Base-by-base conservation (phyloP, 2,329 filamentous ascomycete species). In the Trichoderma sp. region DNA sequence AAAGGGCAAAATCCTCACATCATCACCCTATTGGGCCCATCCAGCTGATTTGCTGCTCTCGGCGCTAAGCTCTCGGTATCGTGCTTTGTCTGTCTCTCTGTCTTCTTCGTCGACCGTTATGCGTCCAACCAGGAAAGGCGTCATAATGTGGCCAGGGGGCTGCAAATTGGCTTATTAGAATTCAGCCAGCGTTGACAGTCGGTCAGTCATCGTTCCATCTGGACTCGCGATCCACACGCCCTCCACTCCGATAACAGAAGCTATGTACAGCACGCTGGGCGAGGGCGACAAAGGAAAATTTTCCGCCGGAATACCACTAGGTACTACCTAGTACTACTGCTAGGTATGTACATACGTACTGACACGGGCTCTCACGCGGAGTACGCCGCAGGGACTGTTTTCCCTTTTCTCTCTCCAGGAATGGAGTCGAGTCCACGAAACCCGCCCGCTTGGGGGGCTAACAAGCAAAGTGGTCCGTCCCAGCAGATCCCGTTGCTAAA, bases 171-270 rank as follows among this genome's bases (percentile, higher is more conserved):
- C 48, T 59, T 42, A 61, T 67, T 60, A 34, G 64, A 61, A 42
- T 25, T 61, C 57, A 19, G 48, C 25, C 56, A 53, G 45, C 56
- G n/a, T 35, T 52, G 64, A 48, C 57, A 56, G 64, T 67, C 64
- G 64, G 64, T 67, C 64, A 67, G 57, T 60, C 35, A 61, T 61
- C 45, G 45, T 59, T 67, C 64, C 64, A 56, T 53, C 57, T 54
- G 22, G 48, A 19, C 45, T 45, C 19, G 34, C 48, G 60, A 64
- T 64, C 60, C 60, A 64, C 60, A 54, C 60, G 15, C 32, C 60
- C 63, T 45, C 64, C 57, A 53, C 64, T 53, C 56, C 17, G 64
- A 61, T 54, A 60, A 54, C 56, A 53, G 54, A 50, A n/a, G n/a
- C n/a, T n/a, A n/a, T n/a, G n/a, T n/a, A n/a, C n/a, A n/a, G n/a